These are phyloP conservation scores for Tylopilus plumbeoviolaceoides DNA, from an alignment of 768 basidiomycete genomes.

Conservation along the genomic window DNA sequence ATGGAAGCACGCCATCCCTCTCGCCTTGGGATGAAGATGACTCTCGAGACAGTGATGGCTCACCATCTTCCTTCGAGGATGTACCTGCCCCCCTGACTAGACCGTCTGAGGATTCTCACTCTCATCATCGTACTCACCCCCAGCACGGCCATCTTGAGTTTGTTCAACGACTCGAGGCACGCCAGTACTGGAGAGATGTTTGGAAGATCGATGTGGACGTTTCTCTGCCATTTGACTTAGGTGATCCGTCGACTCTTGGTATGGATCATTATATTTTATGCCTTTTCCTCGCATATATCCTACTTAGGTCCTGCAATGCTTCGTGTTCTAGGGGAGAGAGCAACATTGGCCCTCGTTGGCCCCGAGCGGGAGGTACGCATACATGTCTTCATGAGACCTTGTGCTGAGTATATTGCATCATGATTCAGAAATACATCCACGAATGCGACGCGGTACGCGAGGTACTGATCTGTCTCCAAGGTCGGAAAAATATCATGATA, in stretches of 20 bases:
- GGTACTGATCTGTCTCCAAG: slow-evolving; percentile 71
- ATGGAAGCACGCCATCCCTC: slow-evolving; percentile 62
- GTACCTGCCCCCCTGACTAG: slow-evolving; percentile 5
- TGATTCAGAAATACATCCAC: slow-evolving; percentile 56
- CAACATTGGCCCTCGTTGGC: slow-evolving; percentile 37
- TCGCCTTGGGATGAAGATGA: slow-evolving; percentile 62
- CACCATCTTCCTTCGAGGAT: slow-evolving; percentile 11
- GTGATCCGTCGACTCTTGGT: slow-evolving; percentile 74
- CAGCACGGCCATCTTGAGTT: slow-evolving; percentile 38
- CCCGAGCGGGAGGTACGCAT: slow-evolving; percentile 39
- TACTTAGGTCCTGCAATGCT: slow-evolving; percentile 43
- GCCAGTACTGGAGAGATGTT: slow-evolving; percentile 72
- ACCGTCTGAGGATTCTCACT: neutral
- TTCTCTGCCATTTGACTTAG: slow-evolving; percentile 51
- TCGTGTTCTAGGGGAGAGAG: slow-evolving; percentile 36
- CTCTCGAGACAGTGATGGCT: slow-evolving; percentile 19
- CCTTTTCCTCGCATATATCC: neutral
- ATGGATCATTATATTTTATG: slow-evolving; percentile 6
- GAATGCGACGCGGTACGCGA: slow-evolving; percentile 79
- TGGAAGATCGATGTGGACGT: slow-evolving; percentile 51
- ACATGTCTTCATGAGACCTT: neutral
- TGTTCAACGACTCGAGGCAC: slow-evolving; percentile 57
- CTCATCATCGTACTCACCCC: neutral
- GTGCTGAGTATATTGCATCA: neutral
- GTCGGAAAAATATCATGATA: slow-evolving; percentile 58